Base-by-base conservation (phyloP, 257 asterid species). In the Euphrasia confusa region DNA sequence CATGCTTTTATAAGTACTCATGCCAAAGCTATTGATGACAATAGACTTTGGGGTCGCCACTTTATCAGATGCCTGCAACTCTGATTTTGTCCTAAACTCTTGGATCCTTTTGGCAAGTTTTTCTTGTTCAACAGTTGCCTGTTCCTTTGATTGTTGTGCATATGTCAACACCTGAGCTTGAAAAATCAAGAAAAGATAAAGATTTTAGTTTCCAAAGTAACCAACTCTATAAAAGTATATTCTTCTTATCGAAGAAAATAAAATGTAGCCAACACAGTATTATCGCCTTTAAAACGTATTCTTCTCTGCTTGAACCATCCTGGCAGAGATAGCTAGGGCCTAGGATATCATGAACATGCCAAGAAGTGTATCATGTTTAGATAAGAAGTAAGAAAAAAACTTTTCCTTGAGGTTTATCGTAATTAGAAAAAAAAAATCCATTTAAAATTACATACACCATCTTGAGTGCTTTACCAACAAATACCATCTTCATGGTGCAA, bases 61-160 rank as follows among this genome's bases (percentile, higher is more conserved):
- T 68, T 80, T 85, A 74, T 80, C 72, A 42, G 94, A 84, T 53
- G 83, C 84, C 73, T 80, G 83, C 86, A 78, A 67, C 76, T 92
- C 95, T 55, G 91, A 75, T 72, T 82, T 94, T 68, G 97, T 92
- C 74, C 96, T 79, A 71, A 83, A 92, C 77, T 92, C 99, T 79
- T 92, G 99, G 75, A 92, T 92, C 76, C 97, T 83, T 82, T 89
- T 84, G 28, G 85, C 97, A 77, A 92, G 91, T 79, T 77, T 92
- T 73, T 92, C 99, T 80, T 87, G 99, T 75, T 92, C 99, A 58
- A 79, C 72, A 64, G 77, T 84, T 15, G 96, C 81, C 73, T 84
- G 97, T 74, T 92, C 97, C 83, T 92, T 92, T 21, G 99, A 86
- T 73, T 89, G 99, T 71, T 86, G 97, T 39, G 97, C 96, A 89